Percentiles rank a stretch among this genome's conserved stretches.
Conservation (phyloP, 495 filamentous ascomycete species). For the Talaromyces wortmannii region DNA sequence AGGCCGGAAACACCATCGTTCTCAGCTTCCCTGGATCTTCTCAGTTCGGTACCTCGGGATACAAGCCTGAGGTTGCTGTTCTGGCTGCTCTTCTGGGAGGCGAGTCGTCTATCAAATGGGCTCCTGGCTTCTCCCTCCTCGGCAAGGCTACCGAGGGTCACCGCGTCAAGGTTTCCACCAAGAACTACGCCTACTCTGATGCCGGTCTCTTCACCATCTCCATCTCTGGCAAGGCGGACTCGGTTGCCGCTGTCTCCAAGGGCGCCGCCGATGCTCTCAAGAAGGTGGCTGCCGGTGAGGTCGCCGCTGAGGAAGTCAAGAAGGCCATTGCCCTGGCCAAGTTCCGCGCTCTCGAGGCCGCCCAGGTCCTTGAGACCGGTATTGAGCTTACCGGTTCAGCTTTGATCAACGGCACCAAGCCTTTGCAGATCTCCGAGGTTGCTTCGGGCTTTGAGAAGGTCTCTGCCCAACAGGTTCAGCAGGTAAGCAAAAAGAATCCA, state of each 20-base stretch:
- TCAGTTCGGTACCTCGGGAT: constrained; percentile 58
- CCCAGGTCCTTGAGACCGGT: constrained; percentile 62
- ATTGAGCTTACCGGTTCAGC: constrained; percentile 68
- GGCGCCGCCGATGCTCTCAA: constrained; percentile 71
- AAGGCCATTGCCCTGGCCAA: constrained; percentile 92
- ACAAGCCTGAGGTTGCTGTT: constrained; percentile 85
- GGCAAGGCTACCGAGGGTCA: constrained; percentile 63
- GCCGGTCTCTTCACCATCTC: constrained; percentile 82
- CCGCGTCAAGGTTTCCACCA: constrained; percentile 59
- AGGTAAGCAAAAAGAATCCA: constrained; percentile 50
- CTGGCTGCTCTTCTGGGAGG: constrained; percentile 88
- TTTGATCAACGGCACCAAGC: constrained; percentile 71
- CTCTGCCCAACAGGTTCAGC: constrained; percentile 75
- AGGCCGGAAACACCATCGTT: constrained; percentile 66
- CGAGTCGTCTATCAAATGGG: constrained; percentile 90
- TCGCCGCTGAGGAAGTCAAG: constrained; percentile 76
- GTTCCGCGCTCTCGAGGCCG: constrained; percentile 82
- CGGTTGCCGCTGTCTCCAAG: constrained; percentile 56
- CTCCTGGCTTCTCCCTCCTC: constrained; percentile 82
- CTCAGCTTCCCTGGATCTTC: constrained; percentile 89
- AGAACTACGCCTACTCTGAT: constrained; percentile 85
- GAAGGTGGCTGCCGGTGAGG: constrained; percentile 63
- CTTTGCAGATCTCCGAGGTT: constrained; percentile 79
- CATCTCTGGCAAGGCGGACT: constrained; percentile 62
- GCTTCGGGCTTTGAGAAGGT: constrained; percentile 75